Evolutionary conservation across 768 basidiomycete genomes (phyloP).

Genomic region (Rhizopogon salebrosus): DNA sequence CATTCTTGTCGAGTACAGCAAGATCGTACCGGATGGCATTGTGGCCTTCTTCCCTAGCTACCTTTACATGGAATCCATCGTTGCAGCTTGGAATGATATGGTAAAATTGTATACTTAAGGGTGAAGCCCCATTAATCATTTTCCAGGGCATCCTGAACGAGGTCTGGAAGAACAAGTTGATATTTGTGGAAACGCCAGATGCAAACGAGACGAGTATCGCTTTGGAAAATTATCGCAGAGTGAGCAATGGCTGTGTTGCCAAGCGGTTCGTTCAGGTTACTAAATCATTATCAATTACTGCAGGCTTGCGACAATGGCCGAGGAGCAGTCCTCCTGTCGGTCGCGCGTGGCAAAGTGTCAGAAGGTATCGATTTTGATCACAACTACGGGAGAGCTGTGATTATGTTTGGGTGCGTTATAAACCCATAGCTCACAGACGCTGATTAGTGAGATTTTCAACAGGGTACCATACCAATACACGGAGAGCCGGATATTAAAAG

Average conservation of each 20-base stretch:
- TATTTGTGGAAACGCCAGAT: constrained; percentile 99
- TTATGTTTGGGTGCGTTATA: constrained; percentile 89
- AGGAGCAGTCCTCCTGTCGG: constrained; percentile 92
- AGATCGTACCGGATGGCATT: constrained; percentile 96
- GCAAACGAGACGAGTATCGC: constrained; percentile 99
- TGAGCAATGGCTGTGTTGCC: constrained; percentile 28
- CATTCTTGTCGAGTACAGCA: constrained; percentile 96
- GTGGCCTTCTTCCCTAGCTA: constrained; percentile 99
- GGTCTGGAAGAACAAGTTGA: constrained; percentile 99
- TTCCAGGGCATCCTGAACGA: constrained; percentile 93
- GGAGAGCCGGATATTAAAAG: constrained; percentile 94
- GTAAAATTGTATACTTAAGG: constrained; percentile 39
- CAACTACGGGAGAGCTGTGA: constrained; percentile 97
- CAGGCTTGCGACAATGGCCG: constrained; percentile 98
- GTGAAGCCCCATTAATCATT: background rate
- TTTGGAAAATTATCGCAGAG: constrained; percentile 93
- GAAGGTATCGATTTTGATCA: constrained; percentile 99
- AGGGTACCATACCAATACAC: constrained; percentile 98
- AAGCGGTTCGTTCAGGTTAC: background rate
- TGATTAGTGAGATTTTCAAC: constrained; percentile 4
- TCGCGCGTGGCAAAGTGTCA: constrained; percentile 97
- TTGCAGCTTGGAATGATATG: constrained; percentile 99
- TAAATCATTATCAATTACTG: background rate
- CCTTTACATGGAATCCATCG: constrained; percentile 99
- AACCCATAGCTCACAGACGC: background rate